A percentile compares a stretch with the other conserved stretches of the same genome.
phyloP scores from a whole-genome alignment of 2,329 filamentous ascomycete genomes.

The Diaporthe nobilis region DNA sequence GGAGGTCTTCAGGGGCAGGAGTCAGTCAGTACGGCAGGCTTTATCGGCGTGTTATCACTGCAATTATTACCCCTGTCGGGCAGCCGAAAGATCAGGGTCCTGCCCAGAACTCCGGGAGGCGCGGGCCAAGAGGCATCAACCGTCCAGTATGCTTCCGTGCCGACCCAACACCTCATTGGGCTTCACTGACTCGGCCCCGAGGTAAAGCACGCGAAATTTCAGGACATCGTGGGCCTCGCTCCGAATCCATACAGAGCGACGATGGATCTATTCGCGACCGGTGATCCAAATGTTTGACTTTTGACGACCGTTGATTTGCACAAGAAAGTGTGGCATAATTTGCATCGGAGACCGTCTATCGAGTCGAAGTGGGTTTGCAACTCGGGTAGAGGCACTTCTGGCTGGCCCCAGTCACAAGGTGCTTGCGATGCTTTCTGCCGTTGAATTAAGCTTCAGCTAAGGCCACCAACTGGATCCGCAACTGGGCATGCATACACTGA shows the following conservation, averaged over 20 bases:
- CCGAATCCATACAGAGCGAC: neutral
- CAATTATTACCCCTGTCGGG: conserved; percentile 2
- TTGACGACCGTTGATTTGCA: neutral
- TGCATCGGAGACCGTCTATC: neutral
- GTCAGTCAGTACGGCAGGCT: conserved; percentile 2
- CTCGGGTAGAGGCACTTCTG: neutral
- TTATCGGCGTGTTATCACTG: neutral
- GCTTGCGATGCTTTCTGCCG: neutral
- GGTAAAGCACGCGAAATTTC: neutral
- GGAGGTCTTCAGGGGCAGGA: conserved; percentile 16
- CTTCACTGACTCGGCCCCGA: conserved; percentile 2
- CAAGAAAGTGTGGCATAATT: too few species aligned
- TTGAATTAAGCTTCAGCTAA: conserved; percentile 20
- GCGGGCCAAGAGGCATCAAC: neutral
- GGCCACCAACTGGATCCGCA: neutral
- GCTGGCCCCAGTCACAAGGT: neutral
- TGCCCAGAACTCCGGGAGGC: conserved; percentile 2
- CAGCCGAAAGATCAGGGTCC: conserved; percentile 10
- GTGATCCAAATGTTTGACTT: neutral
- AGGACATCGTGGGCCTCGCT: conserved; percentile 10
- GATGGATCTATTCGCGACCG: neutral
- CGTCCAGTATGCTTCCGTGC: neutral
- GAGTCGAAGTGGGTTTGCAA: neutral
- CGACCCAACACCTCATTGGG: neutral
- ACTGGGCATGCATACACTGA: neutral